Evolutionary conservation across 2,329 filamentous ascomycete genomes (phyloP), one percentile per base, ranked within the genome.

Genomic region (Phialophora chinensis): DNA sequence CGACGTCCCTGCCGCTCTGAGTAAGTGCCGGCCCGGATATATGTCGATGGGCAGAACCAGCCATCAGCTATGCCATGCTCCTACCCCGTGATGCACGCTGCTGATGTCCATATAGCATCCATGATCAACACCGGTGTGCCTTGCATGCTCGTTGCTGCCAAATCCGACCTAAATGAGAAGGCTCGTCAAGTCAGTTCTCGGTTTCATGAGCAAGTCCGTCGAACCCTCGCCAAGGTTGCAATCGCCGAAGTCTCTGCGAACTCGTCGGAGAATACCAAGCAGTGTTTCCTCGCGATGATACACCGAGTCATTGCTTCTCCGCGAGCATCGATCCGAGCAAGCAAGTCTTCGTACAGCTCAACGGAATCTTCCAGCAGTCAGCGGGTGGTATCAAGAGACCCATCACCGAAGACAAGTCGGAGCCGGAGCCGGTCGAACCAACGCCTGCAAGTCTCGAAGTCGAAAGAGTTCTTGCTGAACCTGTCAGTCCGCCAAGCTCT

Each of bases 131-230:
- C 66, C n/a, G 70, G 68, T 12, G 35, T 69, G 14, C 92, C 93
- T 8, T 90, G 90, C 61, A 85, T 94, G 69, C 85, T 97, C 50
- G 91, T 96, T 60, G 92, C 92, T 63, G 94, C 90, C 77, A 97
- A 97, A 83, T 96, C 92, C 81, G 94, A 97, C 77, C 86, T 88
- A 59, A 88, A 90, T 56, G 86, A 89, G 69, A 85, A 86, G 65
- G 82, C 87, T 66, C 88, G 90, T 74, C 86, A 92, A 75, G 84
- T 96, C 63, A 88, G 94, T 74, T 86, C 90, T 14, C 83, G 87
- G 31, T 85, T 81, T 63, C 84, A 95, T 65, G 88, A 91, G 74
- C 79, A 85, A 57, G 82, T 86, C 70, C 91, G 90, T 47, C 82
- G 79, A 69, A 75, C 78, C 72, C 85, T 90, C 66, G 85, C 90